Base-by-base conservation (phyloP, 805 yeast genomes). In the Jamesozyma jinghongensis region DNA sequence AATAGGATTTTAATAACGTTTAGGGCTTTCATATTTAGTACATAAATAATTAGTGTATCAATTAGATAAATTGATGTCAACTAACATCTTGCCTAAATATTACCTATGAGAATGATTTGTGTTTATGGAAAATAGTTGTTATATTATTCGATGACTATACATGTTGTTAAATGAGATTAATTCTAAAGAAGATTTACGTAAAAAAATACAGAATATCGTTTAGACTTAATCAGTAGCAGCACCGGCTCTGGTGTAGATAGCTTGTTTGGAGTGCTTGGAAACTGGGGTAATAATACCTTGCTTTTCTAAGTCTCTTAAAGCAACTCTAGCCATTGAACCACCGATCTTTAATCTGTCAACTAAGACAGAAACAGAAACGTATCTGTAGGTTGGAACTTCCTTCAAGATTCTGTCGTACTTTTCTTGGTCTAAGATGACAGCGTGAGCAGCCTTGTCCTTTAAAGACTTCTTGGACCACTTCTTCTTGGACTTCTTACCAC, bases 391-490 rank as follows among this genome's bases (percentile, higher is more conserved):
- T 76, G 97, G 97, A 50, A 88, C 97, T 68, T 92, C 99, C 85
- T 92, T 92, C 75, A 87, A 71, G 76, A 92, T 85, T 79, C 97
- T 86, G 94, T 92, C 98, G 78, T 83, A 90, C 71, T 90, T 85
- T 62, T 92, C 94, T 79, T 92, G 97, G 74, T 92, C 99, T 66
- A 92, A 78, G 71, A 85, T 76, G 66, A 92, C 88, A 68, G 87
- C 81, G 81, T 92, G 98, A 72, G 85, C 90, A 64, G 98, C 97
- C 94, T 85, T 90, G 77, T 92, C 99, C 88, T 94, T 92, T 73
- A 87, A 95, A 82, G 94, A 87, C 75, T 96, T 96, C 82, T 90
- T 88, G 84, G 94, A 85, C 98, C 97, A 92, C 95, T 92, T 92
- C 94, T 92, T 90, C 87, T 92, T 92, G 74, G 95, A 86, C 70